Base-by-base conservation (phyloP, 2,329 filamentous ascomycete genomes). In the Fusarium marasasianum region DNA sequence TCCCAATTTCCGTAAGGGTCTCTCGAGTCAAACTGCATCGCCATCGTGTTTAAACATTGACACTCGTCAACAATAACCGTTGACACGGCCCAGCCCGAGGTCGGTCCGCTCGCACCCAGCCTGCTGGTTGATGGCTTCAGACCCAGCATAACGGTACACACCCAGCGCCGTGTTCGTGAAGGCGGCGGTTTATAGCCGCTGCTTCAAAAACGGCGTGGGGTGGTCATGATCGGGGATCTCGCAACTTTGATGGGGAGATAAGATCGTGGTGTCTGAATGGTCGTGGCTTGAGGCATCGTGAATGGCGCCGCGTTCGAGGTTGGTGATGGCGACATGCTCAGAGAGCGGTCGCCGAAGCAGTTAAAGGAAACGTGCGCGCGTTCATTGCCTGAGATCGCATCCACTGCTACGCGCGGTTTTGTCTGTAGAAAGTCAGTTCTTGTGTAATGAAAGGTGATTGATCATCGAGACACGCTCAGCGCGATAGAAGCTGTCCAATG, bases 11-110 rank as follows among this genome's bases (percentile, higher is more conserved):
- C 10, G 10, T 24, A n/a, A 8, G 24, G 15, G 2, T 18, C 22
- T 31, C 14, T 9, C 47, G 31, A 33, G 31, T 33, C 29, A 31
- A 31, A 14, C 6, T n/a, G 14, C 24, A 29, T 17, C 11, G 15
- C 8, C 4, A n/a, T 76, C 56, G 47, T 70, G 43, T 51, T 58
- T 50, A 4, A 62, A 48, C 10, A 43, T 64, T 59, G 18, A 69
- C 47, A 33, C 81, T 61, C 5, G 80, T 81, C 17, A 77, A 80
- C 71, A 13, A 84, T 65, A 11, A 80, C 73, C 18, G 77, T 58
- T 4, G 77, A 80, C 44, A 82, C 29, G 60, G 57, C 43, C 63
- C 68, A 10, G 81, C 45, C 47, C 58, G 63, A 20, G 76, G 29
- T 14, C 60, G 75, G 10, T 59, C 29, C 48, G 72, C 20, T 76